Percentiles rank a stretch among this genome's conserved stretches.
phyloP scores from a whole-genome alignment of 352 stramenopile genomes.

The Globisporangium megalacanthum region DNA sequence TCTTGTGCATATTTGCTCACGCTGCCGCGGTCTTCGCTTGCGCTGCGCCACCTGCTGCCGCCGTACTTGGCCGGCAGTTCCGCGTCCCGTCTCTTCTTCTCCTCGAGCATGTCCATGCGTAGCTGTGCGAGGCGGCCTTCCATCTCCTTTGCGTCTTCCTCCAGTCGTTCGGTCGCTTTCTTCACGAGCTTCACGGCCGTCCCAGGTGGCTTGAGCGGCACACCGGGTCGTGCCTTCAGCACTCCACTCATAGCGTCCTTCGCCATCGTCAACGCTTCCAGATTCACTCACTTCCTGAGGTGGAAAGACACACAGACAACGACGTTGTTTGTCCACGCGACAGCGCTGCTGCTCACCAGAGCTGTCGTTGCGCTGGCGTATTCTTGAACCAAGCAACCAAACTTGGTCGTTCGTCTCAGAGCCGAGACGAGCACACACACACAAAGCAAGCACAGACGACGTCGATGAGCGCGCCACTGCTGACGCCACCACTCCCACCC shows the following conservation, averaged over 20 bases:
- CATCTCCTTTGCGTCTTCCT: constrained; percentile 70
- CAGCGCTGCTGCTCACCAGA: too few relatives aligned
- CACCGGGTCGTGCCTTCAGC: not conserved
- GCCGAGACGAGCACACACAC: too few relatives aligned
- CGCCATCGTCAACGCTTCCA: not conserved
- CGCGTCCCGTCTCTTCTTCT: constrained; percentile 56
- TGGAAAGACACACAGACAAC: too few relatives aligned
- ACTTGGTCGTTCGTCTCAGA: too few relatives aligned
- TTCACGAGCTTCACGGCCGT: constrained; percentile 13
- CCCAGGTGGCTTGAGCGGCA: not conserved
- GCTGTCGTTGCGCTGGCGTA: too few relatives aligned
- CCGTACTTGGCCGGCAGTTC: constrained; percentile 52
- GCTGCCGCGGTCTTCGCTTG: constrained; percentile 64
- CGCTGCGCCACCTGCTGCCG: constrained; percentile 70
- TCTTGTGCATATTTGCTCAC: constrained; percentile 68
- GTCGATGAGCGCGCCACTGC: too few relatives aligned
- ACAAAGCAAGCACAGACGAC: too few relatives aligned
- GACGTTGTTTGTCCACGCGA: too few relatives aligned
- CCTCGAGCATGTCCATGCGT: constrained; percentile 49
- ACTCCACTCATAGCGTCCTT: constrained; percentile 6
- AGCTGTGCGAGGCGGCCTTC: constrained; percentile 56
- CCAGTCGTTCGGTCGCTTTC: constrained; percentile 49
- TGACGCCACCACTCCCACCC: not conserved
- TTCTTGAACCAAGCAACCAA: too few relatives aligned
- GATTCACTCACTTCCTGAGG: too few relatives aligned